Percentiles rank a stretch among this genome's conserved stretches.
Conservation (phyloP, 495 filamentous ascomycete genomes). For the Bryoglossum gracile region DNA sequence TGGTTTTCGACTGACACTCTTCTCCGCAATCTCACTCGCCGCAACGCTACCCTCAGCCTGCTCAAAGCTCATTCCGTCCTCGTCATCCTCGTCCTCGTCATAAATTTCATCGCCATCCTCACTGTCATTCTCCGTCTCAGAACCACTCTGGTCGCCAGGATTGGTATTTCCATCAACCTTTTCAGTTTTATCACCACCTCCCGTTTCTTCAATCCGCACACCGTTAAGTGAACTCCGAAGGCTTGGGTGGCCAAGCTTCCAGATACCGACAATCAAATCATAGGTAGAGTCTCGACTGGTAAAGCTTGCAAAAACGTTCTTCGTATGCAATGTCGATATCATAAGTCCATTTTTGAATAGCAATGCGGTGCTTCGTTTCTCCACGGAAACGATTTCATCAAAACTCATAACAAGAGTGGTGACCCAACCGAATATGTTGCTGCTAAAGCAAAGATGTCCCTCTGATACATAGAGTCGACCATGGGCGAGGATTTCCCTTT, state of each 20-base stretch:
- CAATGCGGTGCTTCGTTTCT: conserved; percentile 93
- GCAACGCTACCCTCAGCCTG: conserved; percentile 54
- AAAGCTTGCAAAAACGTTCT: conserved; percentile 92
- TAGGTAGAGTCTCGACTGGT: conserved; percentile 93
- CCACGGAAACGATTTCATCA: conserved; percentile 91
- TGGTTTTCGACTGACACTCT: conserved; percentile 54
- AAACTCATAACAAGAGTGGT: conserved; percentile 97
- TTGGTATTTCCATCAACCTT: conserved; percentile 54
- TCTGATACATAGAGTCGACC: conserved; percentile 94
- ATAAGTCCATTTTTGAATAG: conserved; percentile 97
- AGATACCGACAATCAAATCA: conserved; percentile 93
- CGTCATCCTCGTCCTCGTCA: conserved; percentile 66
- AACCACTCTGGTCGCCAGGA: conserved; percentile 35
- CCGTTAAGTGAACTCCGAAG: conserved; percentile 85
- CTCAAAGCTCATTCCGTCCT: conserved; percentile 45
- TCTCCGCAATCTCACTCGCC: conserved; percentile 54
- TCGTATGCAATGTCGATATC: conserved; percentile 90
- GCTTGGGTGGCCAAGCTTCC: conserved; percentile 91
- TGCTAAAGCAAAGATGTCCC: conserved; percentile 96
- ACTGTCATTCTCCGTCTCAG: conserved; percentile 54
- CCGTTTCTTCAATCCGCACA: conserved; percentile 67
- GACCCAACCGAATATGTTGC: conserved; percentile 97
- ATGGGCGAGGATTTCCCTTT: conserved; percentile 91
- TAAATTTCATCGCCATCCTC: conserved; percentile 65
- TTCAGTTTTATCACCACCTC: conserved; percentile 82